These are phyloP conservation scores for Aegilops tauschii DNA, from an alignment of 176 grass and related monocot genomes.

Conservation along the genomic window DNA sequence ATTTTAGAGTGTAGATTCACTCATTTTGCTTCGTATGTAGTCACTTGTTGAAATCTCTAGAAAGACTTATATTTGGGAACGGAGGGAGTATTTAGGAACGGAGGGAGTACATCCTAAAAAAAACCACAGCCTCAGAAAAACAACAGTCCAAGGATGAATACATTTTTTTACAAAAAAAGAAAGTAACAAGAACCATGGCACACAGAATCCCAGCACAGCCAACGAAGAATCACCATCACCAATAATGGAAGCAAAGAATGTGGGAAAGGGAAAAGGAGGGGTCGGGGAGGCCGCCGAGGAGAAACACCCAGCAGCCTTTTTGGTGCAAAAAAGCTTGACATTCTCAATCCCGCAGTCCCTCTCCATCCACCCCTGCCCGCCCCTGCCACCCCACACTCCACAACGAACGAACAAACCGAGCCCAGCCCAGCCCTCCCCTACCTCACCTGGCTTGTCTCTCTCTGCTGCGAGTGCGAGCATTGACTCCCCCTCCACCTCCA, in stretches of 20 bases:
- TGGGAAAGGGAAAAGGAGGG: constrained; percentile 18
- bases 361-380: not conserved
- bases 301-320: not conserved
- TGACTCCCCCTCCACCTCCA: not conserved
- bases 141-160: not conserved
- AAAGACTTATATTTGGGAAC: too few relatives aligned
- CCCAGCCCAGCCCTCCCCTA: not conserved
- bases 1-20: too few relatives aligned
- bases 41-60: too few relatives aligned
- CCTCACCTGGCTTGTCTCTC: not conserved
- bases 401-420: too few relatives aligned
- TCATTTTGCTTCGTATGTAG: too few relatives aligned
- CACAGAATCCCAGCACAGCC: not conserved
- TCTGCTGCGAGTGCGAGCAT: not conserved
- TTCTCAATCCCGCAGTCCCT: constrained; percentile 33
- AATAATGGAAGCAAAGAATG: constrained; percentile 42
- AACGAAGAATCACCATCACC: constrained; percentile 4
- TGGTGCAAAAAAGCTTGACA: not conserved
- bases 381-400: too few relatives aligned
- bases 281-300: not conserved
- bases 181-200: not conserved
- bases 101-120: too few relatives aligned
- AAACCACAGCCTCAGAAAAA: too few relatives aligned
- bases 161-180: not conserved
- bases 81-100: too few relatives aligned